Conservation (phyloP, 352 stramenopile species). For the Pythium graminicola region DNA sequence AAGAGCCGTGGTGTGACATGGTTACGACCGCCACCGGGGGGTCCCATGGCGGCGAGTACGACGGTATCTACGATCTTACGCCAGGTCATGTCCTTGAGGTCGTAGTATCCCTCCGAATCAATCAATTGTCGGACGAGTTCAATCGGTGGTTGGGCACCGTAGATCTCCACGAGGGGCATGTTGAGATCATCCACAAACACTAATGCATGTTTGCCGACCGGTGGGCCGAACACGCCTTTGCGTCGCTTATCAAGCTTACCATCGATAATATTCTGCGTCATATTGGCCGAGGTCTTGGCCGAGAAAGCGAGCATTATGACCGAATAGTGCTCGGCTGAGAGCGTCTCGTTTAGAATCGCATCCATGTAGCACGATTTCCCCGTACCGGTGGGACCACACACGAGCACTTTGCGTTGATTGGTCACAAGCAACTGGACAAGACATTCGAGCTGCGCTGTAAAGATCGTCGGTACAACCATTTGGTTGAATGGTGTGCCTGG, state of each 20-base stretch:
- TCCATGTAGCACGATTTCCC: slow-evolving; percentile 74
- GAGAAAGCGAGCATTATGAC: slow-evolving; percentile 91
- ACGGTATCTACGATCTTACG: slow-evolving; percentile 83
- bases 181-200: slow-evolving; percentile 96
- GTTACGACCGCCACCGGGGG: slow-evolving; percentile 89
- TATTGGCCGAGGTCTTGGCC: slow-evolving; percentile 88
- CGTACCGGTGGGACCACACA: slow-evolving; percentile 91
- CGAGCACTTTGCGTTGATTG: slow-evolving; percentile 79
- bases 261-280: slow-evolving; percentile 90
- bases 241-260: slow-evolving; percentile 90
- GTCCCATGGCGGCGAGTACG: slow-evolving; percentile 89
- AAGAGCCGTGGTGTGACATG: slow-evolving; percentile 87
- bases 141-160: slow-evolving; percentile 91
- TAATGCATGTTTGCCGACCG: slow-evolving; percentile 89
- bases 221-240: slow-evolving; percentile 90
- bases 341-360: slow-evolving; percentile 78
- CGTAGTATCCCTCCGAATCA: slow-evolving; percentile 92
- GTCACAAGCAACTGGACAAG: slow-evolving; percentile 81
- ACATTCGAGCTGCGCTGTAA: slow-evolving; percentile 88
- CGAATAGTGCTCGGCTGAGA: slow-evolving; percentile 83
- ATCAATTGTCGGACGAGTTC: slow-evolving; percentile 94
- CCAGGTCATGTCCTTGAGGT: slow-evolving; percentile 89
- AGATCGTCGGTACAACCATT: slow-evolving; percentile 93
- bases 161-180: slow-evolving; percentile 93
- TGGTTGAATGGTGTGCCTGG: slow-evolving; percentile 83